Evolutionary conservation across 73 alveolate species (phyloP), one percentile per base, ranked within the genome.

Genomic region (Blepharisma stoltei): DNA sequence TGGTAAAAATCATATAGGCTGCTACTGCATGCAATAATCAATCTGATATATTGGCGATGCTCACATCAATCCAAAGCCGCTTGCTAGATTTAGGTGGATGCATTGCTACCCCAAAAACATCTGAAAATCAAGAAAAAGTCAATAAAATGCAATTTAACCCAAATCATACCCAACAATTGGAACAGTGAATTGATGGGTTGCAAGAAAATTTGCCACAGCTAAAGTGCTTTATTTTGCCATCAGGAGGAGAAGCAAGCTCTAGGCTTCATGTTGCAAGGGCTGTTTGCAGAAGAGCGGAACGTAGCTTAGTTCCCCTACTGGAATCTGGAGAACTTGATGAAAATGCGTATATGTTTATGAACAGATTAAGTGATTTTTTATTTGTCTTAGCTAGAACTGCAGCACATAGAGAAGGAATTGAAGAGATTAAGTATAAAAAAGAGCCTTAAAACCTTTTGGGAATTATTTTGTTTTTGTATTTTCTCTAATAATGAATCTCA

Each of bases 51-150:
- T 7, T 25, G 20, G 27, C 23, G 3, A 44, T 44, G 79, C 60
- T 69, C 14, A 43, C n/a, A 44, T 69, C 77, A 18, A 87, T 87
- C 27, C 86, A 89, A 71, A 46, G 80, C 66, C 85, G 93, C 45
- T 71, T 89, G 25, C 69, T 89, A 7, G 95, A 89, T 38, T 48
- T 89, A 9, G 95, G 95, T 7, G 45, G 90, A 6, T 80, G 77
- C 44, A 83, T 89, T 1, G 95, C 95, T n/a, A 89, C 95, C 6
- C 95, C 95, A 21, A 81, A 86, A 81, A 77, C 88, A 20, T 65
- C 90, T 5, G 87, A 68, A 18, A 68, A 52, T n/a, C 78, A 54
- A n/a, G 88, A 78, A 38, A 71, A 81, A 78, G 71, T 89, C 21
- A 7, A 27, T 25, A 83, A 70, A 18, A 85, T 91, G 20, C 75